Evolutionary conservation across 345 rosid genomes (phyloP).

Genomic region (Populus alba): DNA sequence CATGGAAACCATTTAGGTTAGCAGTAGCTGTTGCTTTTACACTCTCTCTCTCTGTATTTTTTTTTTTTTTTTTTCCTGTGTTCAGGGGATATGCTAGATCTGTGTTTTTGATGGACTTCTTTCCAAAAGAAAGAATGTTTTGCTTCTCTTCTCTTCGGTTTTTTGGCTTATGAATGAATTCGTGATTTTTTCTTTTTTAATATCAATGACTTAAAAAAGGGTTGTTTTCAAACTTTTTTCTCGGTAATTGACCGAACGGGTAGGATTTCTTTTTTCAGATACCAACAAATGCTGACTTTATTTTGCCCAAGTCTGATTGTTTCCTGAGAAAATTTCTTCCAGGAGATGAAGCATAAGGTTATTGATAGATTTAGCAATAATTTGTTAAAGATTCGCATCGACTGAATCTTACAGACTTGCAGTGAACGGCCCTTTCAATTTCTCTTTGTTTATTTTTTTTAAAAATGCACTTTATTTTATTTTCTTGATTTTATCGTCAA

Average conservation of each 20-base stretch:
- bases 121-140: not conserved
- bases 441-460: not conserved
- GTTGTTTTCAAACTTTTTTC: not conserved
- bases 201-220: not conserved
- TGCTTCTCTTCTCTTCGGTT: not conserved
- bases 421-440: not conserved
- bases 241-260: not conserved
- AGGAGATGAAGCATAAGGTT: not conserved
- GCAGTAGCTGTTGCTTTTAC: not conserved
- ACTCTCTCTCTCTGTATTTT: not conserved
- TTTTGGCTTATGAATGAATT: not conserved
- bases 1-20: not conserved
- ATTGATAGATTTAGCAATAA: not conserved
- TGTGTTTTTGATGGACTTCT: not conserved
- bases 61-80: not conserved
- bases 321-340: not conserved
- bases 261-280: not conserved
- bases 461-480: not conserved
- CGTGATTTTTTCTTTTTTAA: not conserved
- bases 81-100: not conserved
- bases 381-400: not conserved
- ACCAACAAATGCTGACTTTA: not conserved
- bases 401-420: not conserved
- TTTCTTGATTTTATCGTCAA: slow-evolving; percentile 6
- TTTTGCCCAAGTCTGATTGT: not conserved